These are phyloP conservation scores for Apiotrichum veenhuisii DNA, from an alignment of 1,284 basidiomycete genomes.

Conservation along the genomic window DNA sequence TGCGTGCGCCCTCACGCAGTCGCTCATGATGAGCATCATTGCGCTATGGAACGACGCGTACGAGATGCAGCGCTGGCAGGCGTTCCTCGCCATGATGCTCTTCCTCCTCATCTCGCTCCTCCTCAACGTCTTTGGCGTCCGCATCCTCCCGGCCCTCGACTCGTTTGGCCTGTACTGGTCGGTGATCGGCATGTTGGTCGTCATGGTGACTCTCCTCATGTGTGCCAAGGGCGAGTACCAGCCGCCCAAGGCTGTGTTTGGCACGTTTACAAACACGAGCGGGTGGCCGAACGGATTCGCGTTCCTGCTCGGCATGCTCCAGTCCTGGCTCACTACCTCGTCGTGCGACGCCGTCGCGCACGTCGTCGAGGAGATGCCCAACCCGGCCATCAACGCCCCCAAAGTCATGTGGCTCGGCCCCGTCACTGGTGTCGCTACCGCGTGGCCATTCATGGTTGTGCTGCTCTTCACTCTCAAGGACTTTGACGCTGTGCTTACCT, in stretches of 20 bases:
- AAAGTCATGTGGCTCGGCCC: conserved; percentile 58
- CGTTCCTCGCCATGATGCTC: conserved; percentile 36
- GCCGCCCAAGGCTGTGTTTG: conserved; percentile 49
- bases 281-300: conserved; percentile 53
- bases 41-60: conserved; percentile 36
- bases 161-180: conserved; percentile 44
- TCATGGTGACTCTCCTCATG: conserved; percentile 48
- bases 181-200: conserved; percentile 35
- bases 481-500: conserved; percentile 56
- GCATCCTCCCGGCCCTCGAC: conserved; percentile 41
- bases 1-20: conserved; percentile 29
- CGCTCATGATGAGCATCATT: conserved; percentile 47
- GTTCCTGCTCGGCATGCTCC: conserved; percentile 52
- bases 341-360: conserved; percentile 38
- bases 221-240: conserved; percentile 45
- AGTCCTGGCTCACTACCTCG: conserved; percentile 18
- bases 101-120: conserved; percentile 33
- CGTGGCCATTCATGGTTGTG: conserved; percentile 63
- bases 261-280: conserved; percentile 48
- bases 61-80: conserved; percentile 30
- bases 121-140: conserved; percentile 41
- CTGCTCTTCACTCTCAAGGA: conserved; percentile 67
- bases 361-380: conserved; percentile 44
- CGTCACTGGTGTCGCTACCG: conserved; percentile 59
- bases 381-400: conserved; percentile 45